phyloP scores from a whole-genome alignment of 2,329 filamentous ascomycete species.

The Phyllosticta paracitricarpa region DNA sequence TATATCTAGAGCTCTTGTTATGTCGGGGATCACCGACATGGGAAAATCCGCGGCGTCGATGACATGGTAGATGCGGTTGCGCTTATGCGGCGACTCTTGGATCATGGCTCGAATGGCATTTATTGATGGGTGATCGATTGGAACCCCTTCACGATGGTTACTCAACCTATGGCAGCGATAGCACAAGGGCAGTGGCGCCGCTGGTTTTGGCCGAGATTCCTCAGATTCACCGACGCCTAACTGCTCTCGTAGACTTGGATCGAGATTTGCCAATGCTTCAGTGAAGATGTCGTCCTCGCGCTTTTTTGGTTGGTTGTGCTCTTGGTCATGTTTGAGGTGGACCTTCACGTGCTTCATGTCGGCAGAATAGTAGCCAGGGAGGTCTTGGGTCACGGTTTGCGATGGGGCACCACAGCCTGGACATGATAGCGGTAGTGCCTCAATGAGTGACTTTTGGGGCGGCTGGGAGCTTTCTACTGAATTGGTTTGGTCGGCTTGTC shows the following conservation, averaged over 20 bases:
- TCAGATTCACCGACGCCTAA: neutral
- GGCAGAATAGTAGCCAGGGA: constrained; percentile 49
- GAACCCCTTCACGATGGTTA: constrained; percentile 61
- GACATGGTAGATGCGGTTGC: constrained; percentile 92
- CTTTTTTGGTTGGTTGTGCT: constrained; percentile 12
- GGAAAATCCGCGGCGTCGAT: constrained; percentile 95
- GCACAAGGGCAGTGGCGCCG: constrained; percentile 51
- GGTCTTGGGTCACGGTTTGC: constrained; percentile 44
- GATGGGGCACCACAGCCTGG: constrained; percentile 54
- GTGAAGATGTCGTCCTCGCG: constrained; percentile 29
- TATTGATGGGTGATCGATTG: constrained; percentile 73
- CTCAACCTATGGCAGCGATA: constrained; percentile 76
- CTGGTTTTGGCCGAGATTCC: neutral
- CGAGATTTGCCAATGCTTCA: constrained; percentile 22
- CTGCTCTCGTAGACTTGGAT: constrained; percentile 12
- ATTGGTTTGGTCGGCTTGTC: neutral
- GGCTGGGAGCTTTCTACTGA: neutral
- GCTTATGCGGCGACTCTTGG: constrained; percentile 74
- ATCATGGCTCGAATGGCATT: constrained; percentile 76
- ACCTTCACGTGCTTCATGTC: constrained; percentile 38
- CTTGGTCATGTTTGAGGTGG: constrained; percentile 19
- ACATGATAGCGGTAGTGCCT: constrained; percentile 42
- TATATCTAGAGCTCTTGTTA: constrained; percentile 60
- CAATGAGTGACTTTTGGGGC: neutral
- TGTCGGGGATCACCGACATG: constrained; percentile 74